Evolutionary conservation across 78 protist species (phyloP), one percentile per base, ranked within the genome.

Genomic region (Chrysochromulina parva): DNA sequence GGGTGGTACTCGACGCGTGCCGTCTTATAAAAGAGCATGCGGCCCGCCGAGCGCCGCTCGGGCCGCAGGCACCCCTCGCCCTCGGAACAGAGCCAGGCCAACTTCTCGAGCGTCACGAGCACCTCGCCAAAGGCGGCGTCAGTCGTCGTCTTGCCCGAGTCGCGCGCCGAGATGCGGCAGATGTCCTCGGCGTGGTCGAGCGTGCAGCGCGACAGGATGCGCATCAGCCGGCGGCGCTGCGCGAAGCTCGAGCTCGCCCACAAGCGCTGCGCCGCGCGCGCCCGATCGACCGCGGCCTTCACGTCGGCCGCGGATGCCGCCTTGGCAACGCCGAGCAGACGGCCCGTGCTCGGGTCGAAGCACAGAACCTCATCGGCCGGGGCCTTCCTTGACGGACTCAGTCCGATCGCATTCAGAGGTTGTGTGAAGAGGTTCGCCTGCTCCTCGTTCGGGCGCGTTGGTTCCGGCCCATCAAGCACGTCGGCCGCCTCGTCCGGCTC

Each of bases 1-100:
- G 92, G 92, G 6, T 6, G 54, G 19, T 0, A 88, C 76, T 88
- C 91, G 26, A 88, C 84, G 66, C 90, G 88, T 22, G 88, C 88
- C 5, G 2, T 13, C 82, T 74, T 74, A 57, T 38, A 48, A 13
- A 74, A 17, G 52, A 6, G 14, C 26, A 74, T 2, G 58, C 55
- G 54, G n/a, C 82, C 82, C 3, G 82, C 13, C 58, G 58, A 14
- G 11, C 82, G 53, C 26, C 17, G 24, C 55, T 74, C 82, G 7
- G 82, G 82, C 82, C 24, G 13, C 58, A 74, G 55, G 19, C 26
- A 2, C 3, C 26, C 19, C 82, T 74, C 82, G 57, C 82, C 82
- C 13, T 28, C 19, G 22, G 58, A 0, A 57, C 24, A 1, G 55
- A 48, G 54, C 69, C 90, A 86, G 19, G 53, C 2, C 14, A 86